Conservation (phyloP, 352 stramenopile species). For the Phytopythium cucurbitacearum region DNA sequence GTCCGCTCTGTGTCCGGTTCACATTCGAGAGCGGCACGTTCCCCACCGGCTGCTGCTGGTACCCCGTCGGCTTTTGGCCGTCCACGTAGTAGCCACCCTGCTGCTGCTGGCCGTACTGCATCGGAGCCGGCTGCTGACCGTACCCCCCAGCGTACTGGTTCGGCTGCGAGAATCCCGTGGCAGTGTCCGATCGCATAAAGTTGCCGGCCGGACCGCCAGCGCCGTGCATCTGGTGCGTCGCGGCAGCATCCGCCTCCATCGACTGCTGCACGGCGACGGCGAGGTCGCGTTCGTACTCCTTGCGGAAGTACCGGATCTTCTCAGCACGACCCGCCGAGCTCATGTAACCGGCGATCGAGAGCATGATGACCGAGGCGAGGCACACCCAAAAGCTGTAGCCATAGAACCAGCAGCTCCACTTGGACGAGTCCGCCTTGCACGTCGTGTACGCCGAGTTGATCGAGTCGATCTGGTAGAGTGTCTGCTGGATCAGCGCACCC, state of each 20-base stretch:
- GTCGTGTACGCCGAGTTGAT: conserved; percentile 72
- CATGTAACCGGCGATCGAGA: conserved; percentile 72
- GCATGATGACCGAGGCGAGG: conserved; percentile 72
- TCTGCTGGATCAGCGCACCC: conserved; percentile 73
- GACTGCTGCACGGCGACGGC: conserved; percentile 74
- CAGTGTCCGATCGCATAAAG: conserved; percentile 43
- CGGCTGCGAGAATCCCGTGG: conserved; percentile 22
- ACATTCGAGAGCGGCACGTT: conserved; percentile 25
- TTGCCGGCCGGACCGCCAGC: conserved; percentile 15
- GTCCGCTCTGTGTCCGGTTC: conserved; percentile 24
- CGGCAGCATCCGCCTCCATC: conserved; percentile 42
- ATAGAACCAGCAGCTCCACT: conserved; percentile 87
- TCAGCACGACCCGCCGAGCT: conserved; percentile 77
- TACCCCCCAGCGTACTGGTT: conserved; percentile 8
- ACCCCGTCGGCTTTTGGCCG: conserved; percentile 27
- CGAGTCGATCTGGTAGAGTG: conserved; percentile 72
- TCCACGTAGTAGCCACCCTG: conserved; percentile 15
- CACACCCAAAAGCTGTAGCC: conserved; percentile 85
- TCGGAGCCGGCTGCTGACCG: conserved; percentile 25
- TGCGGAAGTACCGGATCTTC: conserved; percentile 84
- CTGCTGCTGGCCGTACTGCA: conserved; percentile 22
- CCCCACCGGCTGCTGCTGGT: conserved; percentile 21
- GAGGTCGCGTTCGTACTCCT: conserved; percentile 76
- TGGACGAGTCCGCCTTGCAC: conserved; percentile 57
- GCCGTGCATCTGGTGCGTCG: conserved; percentile 6